A percentile compares a stretch with the other conserved stretches of the same genome.
Conservation (phyloP, 2,329 filamentous ascomycete genomes). For the Dendryphion nanum region DNA sequence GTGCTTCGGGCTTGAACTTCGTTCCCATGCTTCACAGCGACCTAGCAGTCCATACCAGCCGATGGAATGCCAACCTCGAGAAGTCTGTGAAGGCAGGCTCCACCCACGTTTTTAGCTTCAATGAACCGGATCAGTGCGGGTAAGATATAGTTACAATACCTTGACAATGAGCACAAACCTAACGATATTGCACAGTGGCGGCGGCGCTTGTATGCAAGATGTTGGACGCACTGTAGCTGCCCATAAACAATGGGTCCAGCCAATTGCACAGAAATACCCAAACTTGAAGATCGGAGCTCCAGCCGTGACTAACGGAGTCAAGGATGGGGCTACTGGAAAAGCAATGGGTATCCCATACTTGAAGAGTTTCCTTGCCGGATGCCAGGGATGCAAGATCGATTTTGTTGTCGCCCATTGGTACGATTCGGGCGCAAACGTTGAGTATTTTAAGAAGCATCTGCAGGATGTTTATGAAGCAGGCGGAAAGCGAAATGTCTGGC, state of each 20-base stretch:
- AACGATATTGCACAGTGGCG: neutral
- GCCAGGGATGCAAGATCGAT: conserved; percentile 32
- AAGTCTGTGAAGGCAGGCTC: conserved; percentile 27
- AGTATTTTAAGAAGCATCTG: conserved; percentile 40
- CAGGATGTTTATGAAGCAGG: conserved; percentile 24
- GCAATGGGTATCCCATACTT: conserved; percentile 31
- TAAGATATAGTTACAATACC: conserved; percentile 15
- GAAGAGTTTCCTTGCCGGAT: conserved; percentile 23
- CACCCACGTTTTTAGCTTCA: conserved; percentile 34
- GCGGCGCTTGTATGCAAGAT: neutral
- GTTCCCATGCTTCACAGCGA: conserved; percentile 54
- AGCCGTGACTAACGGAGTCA: conserved; percentile 33
- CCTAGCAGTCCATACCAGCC: conserved; percentile 23
- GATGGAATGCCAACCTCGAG: conserved; percentile 27
- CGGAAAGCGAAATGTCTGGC: conserved; percentile 32
- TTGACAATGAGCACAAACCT: neutral
- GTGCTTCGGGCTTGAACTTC: conserved; percentile 52
- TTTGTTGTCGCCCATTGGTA: conserved; percentile 40
- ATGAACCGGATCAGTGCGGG: conserved; percentile 38
- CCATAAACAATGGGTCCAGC: conserved; percentile 27
- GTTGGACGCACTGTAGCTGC: conserved; percentile 14
- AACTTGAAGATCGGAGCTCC: conserved; percentile 35
- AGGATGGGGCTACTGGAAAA: conserved; percentile 5
- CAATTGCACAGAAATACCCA: conserved; percentile 16
- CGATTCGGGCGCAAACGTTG: conserved; percentile 24